phyloP scores from a whole-genome alignment of 2,329 filamentous ascomycete species.

The Diaporthe nobilis region DNA sequence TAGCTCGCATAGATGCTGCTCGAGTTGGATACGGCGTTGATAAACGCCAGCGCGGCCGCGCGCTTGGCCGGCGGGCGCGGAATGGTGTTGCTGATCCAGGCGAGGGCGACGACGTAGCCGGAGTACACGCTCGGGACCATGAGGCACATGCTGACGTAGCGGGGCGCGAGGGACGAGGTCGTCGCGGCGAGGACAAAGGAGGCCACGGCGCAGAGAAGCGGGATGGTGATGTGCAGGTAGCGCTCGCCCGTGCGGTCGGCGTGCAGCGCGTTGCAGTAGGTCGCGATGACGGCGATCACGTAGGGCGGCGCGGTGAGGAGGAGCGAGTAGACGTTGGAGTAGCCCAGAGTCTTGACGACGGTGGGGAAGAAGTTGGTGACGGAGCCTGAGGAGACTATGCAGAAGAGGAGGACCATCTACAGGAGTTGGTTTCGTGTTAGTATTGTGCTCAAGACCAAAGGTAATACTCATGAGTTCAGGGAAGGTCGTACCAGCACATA shows the following conservation, averaged over 20 bases:
- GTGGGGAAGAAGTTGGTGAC: constrained; percentile 80
- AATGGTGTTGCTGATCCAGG: constrained; percentile 83
- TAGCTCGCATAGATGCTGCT: constrained; percentile 79
- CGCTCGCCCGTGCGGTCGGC: constrained; percentile 80
- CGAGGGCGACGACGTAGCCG: constrained; percentile 76
- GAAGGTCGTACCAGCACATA: constrained; percentile 65
- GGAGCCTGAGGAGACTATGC: constrained; percentile 67
- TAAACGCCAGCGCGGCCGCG: constrained; percentile 77
- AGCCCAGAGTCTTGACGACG: constrained; percentile 78
- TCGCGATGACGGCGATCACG: constrained; percentile 72
- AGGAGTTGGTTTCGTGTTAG: neutral
- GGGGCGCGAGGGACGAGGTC: constrained; percentile 70
- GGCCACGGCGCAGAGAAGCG: constrained; percentile 72
- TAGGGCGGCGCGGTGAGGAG: constrained; percentile 77
- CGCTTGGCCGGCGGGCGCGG: constrained; percentile 83
- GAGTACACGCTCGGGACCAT: constrained; percentile 77
- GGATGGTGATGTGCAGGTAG: constrained; percentile 76
- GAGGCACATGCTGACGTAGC: constrained; percentile 80
- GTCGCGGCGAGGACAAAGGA: constrained; percentile 78
- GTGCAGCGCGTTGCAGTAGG: constrained; percentile 77
- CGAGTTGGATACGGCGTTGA: constrained; percentile 80
- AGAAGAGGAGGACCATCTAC: constrained; percentile 68
- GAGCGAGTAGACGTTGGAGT: constrained; percentile 70
- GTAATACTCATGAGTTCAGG: rapidly evolving
- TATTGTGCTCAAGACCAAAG: neutral